Evolutionary conservation across 352 stramenopile genomes (phyloP), one percentile per base, ranked within the genome.

Genomic region (Phytophthora sp.): DNA sequence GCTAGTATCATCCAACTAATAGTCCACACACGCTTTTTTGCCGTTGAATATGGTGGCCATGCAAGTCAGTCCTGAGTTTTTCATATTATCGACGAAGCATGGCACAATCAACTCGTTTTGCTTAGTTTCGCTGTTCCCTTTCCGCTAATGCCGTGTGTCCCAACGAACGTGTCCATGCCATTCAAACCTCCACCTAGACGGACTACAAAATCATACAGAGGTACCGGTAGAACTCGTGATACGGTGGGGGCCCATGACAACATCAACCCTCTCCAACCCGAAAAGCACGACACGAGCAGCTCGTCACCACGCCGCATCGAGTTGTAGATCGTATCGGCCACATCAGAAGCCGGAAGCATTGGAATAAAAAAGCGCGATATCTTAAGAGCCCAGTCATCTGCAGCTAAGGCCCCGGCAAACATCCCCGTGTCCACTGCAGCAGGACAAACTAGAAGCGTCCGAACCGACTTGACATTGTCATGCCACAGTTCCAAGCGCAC

Each of bases 131-230:
- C 36, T 44, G 66, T 74, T 33, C 66, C 53, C 27, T 63, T 55
- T 23, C 11, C 71, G 12, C 73, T 84, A 6, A 38, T 82, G 36
- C 53, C 61, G 26, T 93, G 79, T 53, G 64, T 95, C 1, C 85
- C 82, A 1, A 88, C 79, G 46, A 94, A 94, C 26, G 81, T 88
- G 53, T 92, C 82, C 85, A 92, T 94, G 35, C 83, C 85, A 35
- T 86, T 69, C 30, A 87, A 59, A n/a, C 83, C 85, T 12, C 85
- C 85, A 18, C 74, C 78, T 18, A 94, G 38, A 2, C 64, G 76
- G 45, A 92, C 63, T n/a, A 90, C 59, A 30, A 66, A 13, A 33
- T 91, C 82, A 51, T 77, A 88, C 33, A 83, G 38, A 20, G 71
- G 47, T 35, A 89, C 71, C 18, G 85, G 85, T n/a, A 94, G 61